phyloP scores from a whole-genome alignment of 192 early-diverging fungal genomes.

The Coemansia sp. region DNA sequence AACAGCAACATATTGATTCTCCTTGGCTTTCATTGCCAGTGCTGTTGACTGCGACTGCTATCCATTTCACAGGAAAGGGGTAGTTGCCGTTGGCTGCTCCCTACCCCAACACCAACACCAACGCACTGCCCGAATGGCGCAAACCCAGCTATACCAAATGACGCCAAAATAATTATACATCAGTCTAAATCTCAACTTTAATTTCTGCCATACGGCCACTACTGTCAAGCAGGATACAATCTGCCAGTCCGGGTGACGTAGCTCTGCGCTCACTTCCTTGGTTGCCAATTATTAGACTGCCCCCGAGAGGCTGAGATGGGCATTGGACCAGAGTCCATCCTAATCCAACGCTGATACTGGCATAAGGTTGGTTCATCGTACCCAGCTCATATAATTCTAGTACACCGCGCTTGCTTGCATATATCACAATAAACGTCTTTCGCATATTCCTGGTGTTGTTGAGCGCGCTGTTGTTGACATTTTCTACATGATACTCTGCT shows the following conservation, averaged over 20 bases:
- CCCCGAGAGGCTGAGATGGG: conserved; percentile 48
- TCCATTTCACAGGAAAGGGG: no score
- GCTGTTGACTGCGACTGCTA: no score
- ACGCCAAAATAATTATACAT: no score
- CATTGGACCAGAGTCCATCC: conserved; percentile 44
- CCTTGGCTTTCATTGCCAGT: no score
- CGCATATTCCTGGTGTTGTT: neutral
- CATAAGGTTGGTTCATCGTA: conserved; percentile 19
- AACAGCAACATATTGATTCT: no score
- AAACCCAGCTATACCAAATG: no score
- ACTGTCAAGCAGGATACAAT: conserved; percentile 29
- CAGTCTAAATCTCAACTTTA: conserved; percentile 2
- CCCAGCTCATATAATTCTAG: conserved; percentile 39
- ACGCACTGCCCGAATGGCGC: no score
- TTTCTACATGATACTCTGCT: neutral
- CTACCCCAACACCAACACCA: no score
- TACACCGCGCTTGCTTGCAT: conserved; percentile 27
- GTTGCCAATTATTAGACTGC: conserved; percentile 35
- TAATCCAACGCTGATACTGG: conserved; percentile 27
- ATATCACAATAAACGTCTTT: conserved; percentile 33
- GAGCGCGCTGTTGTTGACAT: neutral
- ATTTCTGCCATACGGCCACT: conserved; percentile 24
- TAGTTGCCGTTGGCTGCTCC: no score
- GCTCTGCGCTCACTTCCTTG: conserved; percentile 24
- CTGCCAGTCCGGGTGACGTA: conserved; percentile 11